These are phyloP conservation scores for Cystobasidiaceae sp. DNA, from an alignment of 1,284 basidiomycete species.

Conservation along the genomic window DNA sequence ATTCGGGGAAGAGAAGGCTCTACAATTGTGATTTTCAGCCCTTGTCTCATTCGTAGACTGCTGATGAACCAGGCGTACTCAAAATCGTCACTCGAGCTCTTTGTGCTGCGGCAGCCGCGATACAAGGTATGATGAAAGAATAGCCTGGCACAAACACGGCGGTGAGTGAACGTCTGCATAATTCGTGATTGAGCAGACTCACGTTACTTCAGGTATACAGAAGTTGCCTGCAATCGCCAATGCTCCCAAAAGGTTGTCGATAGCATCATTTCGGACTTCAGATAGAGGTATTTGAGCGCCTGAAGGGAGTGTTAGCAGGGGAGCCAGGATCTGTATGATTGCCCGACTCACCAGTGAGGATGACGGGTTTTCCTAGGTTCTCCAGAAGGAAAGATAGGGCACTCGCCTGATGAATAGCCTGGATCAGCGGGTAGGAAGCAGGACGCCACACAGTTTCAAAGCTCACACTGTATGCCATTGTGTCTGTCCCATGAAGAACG, in stretches of 20 bases:
- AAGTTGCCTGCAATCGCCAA: conserved; percentile 82
- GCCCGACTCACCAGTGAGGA: conserved; percentile 43
- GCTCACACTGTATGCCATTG: conserved; percentile 54
- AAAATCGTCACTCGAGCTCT: conserved; percentile 76
- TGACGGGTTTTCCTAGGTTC: conserved; percentile 81
- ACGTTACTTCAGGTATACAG: conserved; percentile 65
- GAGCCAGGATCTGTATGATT: no score
- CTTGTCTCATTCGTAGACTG: not conserved
- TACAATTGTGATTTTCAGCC: not conserved
- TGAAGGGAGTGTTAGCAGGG: no score
- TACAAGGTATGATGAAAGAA: conserved; percentile 85
- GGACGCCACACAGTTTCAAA: no score
- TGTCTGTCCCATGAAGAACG: conserved; percentile 86
- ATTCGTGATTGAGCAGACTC: no score
- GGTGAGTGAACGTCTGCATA: no score
- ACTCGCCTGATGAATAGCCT: conserved; percentile 56
- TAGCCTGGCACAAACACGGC: no score
- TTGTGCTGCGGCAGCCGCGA: conserved; percentile 72
- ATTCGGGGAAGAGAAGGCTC: conserved; percentile 78
- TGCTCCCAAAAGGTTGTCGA: conserved; percentile 82
- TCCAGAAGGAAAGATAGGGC: conserved; percentile 83
- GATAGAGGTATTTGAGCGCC: conserved; percentile 82
- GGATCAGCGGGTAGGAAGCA: not conserved
- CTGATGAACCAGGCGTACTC: conserved; percentile 44
- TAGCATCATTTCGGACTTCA: conserved; percentile 72